Evolutionary conservation across 192 early-diverging fungal species (phyloP), one percentile per base, ranked within the genome.

Genomic region (Chytriomyces sp.): DNA sequence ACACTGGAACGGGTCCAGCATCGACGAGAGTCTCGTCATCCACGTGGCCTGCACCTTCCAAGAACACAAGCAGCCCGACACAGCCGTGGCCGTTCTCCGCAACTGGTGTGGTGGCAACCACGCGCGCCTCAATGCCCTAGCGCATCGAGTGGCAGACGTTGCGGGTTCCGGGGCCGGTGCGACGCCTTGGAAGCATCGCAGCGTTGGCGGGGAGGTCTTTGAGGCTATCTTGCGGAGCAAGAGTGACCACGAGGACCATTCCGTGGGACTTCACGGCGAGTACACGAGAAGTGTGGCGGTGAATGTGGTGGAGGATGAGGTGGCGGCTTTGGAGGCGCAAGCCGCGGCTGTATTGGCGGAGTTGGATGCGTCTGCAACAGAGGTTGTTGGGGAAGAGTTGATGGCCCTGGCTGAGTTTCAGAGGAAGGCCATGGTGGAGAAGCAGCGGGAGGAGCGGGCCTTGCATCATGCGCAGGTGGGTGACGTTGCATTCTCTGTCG

Each of bases 71-170:
- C n/a, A 55, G 19, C 28, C 37, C 19, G 36, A 56, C 32, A 25
- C 38, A 70, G 37, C 53, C 0, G 32, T 44, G 7, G 26, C 7
- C 17, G 34, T 70, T 10, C 55, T 70, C 19, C 53, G 6, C 19
- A 56, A 58, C 28, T 68, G 52, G 65, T 19, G 55, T 17, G 26
- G 54, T 3, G n/a, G 33, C 14, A 70, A 59, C 32, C 28, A 59
- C 26, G 33, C 39, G 2, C 19, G 38, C 12, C 26, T 70, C n/a
- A 70, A 70, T 4, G 37, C 57, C 26, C 19, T 70, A 2, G 54
- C 68, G 8, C n/a, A 70, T 31, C 68, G 68, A 10, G 56, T 59
- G 19, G 68, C 68, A 4, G 68, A 70, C 31, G 68, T 59, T 7
- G 56, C 65, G 5, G 10, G 17, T 3, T 49, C n/a, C 44, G n/a